These are phyloP conservation scores for Hibiscus mutabilis DNA, from an alignment of 345 rosid species.

Conservation along the genomic window DNA sequence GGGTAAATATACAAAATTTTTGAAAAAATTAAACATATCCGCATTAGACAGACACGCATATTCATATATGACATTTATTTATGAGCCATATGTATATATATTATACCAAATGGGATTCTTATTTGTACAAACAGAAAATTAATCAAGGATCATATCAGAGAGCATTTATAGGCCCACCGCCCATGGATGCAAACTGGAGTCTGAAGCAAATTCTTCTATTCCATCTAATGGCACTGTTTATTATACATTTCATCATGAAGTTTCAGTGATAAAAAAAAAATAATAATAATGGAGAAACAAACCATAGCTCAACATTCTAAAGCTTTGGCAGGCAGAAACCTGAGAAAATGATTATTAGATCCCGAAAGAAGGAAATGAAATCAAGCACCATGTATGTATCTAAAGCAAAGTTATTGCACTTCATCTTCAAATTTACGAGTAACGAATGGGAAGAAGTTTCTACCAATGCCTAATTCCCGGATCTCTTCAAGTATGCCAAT, in stretches of 20 bases:
- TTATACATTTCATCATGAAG: neutral
- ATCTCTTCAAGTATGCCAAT: constrained; percentile 66
- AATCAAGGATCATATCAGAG: neutral
- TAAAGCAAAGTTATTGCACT: neutral
- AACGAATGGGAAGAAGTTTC: neutral
- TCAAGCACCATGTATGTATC: constrained; percentile 9
- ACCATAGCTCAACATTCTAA: neutral
- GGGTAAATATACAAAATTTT: no score
- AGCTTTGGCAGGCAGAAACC: neutral
- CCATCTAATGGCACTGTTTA: neutral
- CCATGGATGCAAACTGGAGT: neutral
- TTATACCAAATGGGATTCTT: neutral
- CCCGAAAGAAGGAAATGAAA: neutral
- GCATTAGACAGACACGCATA: no score
- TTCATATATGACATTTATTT: no score
- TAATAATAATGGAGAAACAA: constrained; percentile 1
- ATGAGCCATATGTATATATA: no score
- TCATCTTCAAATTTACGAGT: neutral
- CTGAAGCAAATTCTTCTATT: neutral
- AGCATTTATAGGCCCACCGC: neutral
- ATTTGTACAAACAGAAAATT: neutral
- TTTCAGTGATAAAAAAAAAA: neutral
- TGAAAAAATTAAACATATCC: no score
- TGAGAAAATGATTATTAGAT: neutral
- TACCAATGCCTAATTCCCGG: constrained; percentile 30